Percentiles rank a stretch among this genome's conserved stretches.
Conservation (phyloP, 148 eudicot genomes). For the Agrostemma githago region DNA sequence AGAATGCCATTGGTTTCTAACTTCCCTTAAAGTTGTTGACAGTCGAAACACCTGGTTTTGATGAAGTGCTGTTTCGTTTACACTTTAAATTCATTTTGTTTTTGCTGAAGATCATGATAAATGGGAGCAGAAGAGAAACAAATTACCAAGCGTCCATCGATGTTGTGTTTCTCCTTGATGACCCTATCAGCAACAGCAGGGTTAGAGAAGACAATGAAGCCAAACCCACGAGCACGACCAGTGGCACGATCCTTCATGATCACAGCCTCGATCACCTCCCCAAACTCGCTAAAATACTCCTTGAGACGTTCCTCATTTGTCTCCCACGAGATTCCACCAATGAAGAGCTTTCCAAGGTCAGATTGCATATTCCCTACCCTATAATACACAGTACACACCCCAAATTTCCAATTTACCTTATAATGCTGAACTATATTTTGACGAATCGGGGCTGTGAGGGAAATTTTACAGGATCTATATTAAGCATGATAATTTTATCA, state of each 20-base stretch:
- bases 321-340: slow-evolving; percentile 92
- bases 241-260: slow-evolving; percentile 85
- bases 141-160: slow-evolving; percentile 81
- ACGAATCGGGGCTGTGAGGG: too few species aligned
- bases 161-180: slow-evolving; percentile 65
- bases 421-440: too few species aligned
- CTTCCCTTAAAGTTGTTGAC: slow-evolving; percentile 68
- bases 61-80: slow-evolving; percentile 34
- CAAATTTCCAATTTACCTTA: slow-evolving; percentile 1
- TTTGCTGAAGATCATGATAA: slow-evolving; percentile 8
- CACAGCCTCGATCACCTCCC: slow-evolving; percentile 77
- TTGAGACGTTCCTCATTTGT: slow-evolving; percentile 72
- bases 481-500: too few species aligned
- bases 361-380: slow-evolving; percentile 56
- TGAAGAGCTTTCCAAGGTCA: slow-evolving; percentile 74
- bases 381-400: slow-evolving; percentile 4
- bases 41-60: slow-evolving; percentile 77
- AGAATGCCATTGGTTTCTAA: slow-evolving; percentile 76
- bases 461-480: too few species aligned
- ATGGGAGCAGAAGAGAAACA: neutral
- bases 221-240: slow-evolving; percentile 89
- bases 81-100: slow-evolving; percentile 4
- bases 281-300: slow-evolving; percentile 66
- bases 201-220: slow-evolving; percentile 72
- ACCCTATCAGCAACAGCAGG: slow-evolving; percentile 73